These are phyloP conservation scores for Zygosaccharomyces gambellarensis DNA, from an alignment of 805 yeast species.

Conservation along the genomic window DNA sequence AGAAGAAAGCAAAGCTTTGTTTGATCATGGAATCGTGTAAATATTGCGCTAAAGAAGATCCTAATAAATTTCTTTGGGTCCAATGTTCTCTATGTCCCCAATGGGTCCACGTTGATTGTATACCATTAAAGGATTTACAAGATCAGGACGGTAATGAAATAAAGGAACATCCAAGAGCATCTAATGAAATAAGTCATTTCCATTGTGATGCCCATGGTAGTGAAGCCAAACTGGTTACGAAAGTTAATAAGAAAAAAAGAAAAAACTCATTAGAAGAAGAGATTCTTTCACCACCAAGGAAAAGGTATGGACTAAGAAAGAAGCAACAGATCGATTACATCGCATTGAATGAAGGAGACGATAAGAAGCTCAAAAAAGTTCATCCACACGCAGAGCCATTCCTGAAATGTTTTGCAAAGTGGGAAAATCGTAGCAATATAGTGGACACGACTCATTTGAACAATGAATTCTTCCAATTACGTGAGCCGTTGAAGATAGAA, in stretches of 20 bases:
- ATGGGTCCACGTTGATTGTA: constrained; percentile 22
- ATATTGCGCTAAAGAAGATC: constrained; percentile 13
- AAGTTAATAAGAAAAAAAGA: constrained; percentile 1
- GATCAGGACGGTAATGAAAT: constrained; percentile 4
- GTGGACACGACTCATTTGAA: constrained; percentile 15
- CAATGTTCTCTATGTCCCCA: constrained; percentile 22
- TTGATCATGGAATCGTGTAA: constrained; percentile 11
- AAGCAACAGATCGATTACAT: constrained; percentile 64
- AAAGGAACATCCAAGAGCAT: constrained; percentile 4
- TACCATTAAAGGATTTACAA: constrained; percentile 14
- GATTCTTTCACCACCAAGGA: constrained; percentile 16
- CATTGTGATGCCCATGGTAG: constrained; percentile 14
- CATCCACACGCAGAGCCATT: constrained; percentile 51
- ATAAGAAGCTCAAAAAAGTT: constrained; percentile 45
- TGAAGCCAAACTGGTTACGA: constrained; percentile 1
- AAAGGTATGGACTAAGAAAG: constrained; percentile 52
- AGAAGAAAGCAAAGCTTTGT: background rate
- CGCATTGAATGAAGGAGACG: constrained; percentile 71
- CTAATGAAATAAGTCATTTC: constrained; percentile 12
- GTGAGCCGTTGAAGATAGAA: constrained; percentile 18
- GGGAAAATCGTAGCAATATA: constrained; percentile 18
- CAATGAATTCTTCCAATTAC: constrained; percentile 17
- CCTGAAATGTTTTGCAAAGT: constrained; percentile 18
- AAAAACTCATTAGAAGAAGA: background rate
- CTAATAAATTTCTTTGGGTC: constrained; percentile 18